Conservation (phyloP, 768 basidiomycete species). For the Podaxis rugospora region DNA sequence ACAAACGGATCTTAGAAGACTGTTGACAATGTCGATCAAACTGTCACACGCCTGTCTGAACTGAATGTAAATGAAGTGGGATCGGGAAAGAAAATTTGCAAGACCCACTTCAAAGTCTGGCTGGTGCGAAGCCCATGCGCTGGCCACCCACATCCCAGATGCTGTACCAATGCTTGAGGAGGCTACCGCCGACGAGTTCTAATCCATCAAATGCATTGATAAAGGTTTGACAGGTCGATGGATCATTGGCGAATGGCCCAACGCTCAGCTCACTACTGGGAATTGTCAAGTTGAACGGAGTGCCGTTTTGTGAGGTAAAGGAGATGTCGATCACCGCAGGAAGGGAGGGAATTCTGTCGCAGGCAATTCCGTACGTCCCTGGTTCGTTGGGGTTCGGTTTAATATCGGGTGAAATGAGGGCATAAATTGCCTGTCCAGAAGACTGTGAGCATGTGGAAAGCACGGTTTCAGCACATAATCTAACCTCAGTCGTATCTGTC, state of each 20-base stretch:
- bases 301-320: slow-evolving; percentile 47
- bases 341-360: slow-evolving; percentile 38
- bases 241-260: slow-evolving; percentile 49
- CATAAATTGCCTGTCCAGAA: slow-evolving; percentile 44
- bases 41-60: neutral
- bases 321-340: slow-evolving; percentile 48
- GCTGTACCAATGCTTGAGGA: slow-evolving; percentile 58
- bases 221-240: slow-evolving; percentile 49
- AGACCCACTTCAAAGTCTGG: slow-evolving; percentile 21
- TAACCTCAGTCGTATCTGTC: slow-evolving; percentile 42
- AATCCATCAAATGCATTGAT: slow-evolving; percentile 56
- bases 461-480: slow-evolving; percentile 3
- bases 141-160: slow-evolving; percentile 51
- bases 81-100: neutral
- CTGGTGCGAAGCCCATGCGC: slow-evolving; percentile 50
- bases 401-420: slow-evolving; percentile 55
- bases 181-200: slow-evolving; percentile 47
- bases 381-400: slow-evolving; percentile 45
- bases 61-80: neutral
- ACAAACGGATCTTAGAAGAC: slow-evolving; percentile 1
- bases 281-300: slow-evolving; percentile 51
- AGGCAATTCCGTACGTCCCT: slow-evolving; percentile 54
- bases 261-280: slow-evolving; percentile 54
- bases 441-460: slow-evolving; percentile 8
- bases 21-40: neutral